Evolutionary conservation across 2,329 filamentous ascomycete species (phyloP), one percentile per base, ranked within the genome.

Genomic region (Ceratocystis diversiconidia): DNA sequence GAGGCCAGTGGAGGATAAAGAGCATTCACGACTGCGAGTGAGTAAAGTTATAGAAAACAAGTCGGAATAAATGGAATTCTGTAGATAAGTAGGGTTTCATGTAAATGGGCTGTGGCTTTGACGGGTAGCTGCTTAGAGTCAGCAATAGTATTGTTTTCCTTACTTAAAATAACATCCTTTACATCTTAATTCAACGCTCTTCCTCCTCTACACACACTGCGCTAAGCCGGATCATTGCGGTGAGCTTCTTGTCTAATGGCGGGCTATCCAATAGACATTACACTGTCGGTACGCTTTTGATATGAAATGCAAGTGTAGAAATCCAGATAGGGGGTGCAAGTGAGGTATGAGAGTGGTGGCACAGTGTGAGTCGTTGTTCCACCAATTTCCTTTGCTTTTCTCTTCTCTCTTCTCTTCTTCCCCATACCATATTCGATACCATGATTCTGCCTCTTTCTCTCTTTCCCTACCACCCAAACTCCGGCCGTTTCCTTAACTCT

Each of bases 401-500:
- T 52, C 48, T 52, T 25, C 48, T 5, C 25, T 15, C 15, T 5
- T 7, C 50, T 52, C n/a, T 50, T 50, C 46, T 8, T 19, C 48
- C n/a, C 22, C n/a, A n/a, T 19, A 7, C 22, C 10, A 28, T n/a
- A 19, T 36, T 30, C 32, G 17, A 59, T 59, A 59, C 19, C 55
- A 59, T 32, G 8, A 30, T 59, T 19, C 55, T 30, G n/a, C 3
- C 25, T 59, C 55, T 63, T 63, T 41, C 62, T 41, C 44, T 28
- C 32, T 48, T 41, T 41, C 36, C 36, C 36, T 41, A 15, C 44
- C n/a, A 32, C 22, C 44, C 25, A 50, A 63, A 10, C 12, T 68
- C 67, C 67, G 44, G 55, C 44, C 46, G 59, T 64, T 65, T 55
- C 48, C 57, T 61, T 48, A 46, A 59, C 19, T 64, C 36, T 65